Evolutionary conservation across 495 filamentous ascomycete species (phyloP).

Genomic region (Chaetomium tenue): DNA sequence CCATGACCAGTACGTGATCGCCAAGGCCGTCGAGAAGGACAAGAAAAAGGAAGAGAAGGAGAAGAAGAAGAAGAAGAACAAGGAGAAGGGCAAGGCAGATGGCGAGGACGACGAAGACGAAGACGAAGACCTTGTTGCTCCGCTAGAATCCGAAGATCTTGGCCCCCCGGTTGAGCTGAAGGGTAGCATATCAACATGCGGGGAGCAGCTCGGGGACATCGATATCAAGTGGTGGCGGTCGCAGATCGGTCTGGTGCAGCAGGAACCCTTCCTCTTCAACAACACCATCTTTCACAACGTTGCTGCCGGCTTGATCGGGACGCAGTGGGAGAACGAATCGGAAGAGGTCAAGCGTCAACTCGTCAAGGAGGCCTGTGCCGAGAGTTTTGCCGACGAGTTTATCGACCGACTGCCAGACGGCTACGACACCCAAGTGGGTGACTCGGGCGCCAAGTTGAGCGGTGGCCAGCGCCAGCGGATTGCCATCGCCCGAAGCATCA

Average conservation of each 20-base stretch:
- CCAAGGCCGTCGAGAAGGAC: conserved; percentile 48
- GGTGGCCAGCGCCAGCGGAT: conserved; percentile 65
- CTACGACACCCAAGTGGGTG: conserved; percentile 58
- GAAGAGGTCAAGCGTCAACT: conserved; percentile 54
- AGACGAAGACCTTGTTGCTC: conserved; percentile 31
- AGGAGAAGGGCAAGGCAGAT: conserved; percentile 12
- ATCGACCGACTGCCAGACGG: conserved; percentile 59
- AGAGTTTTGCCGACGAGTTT: conserved; percentile 59
- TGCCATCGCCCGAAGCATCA: conserved; percentile 66
- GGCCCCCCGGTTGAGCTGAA: conserved; percentile 45
- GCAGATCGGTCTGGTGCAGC: conserved; percentile 67
- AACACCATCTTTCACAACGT: conserved; percentile 67
- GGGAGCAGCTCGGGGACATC: conserved; percentile 53
- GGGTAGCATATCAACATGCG: conserved; percentile 55
- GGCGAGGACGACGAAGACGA: conserved; percentile 26
- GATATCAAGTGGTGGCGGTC: conserved; percentile 65
- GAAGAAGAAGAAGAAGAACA: conserved; percentile 36
- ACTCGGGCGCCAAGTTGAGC: conserved; percentile 50
- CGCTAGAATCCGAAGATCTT: conserved; percentile 32
- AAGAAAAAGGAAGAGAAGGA: conserved; percentile 42
- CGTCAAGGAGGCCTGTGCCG: conserved; percentile 57
- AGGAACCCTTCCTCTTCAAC: conserved; percentile 75
- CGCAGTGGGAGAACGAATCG: conserved; percentile 51
- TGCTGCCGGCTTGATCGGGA: conserved; percentile 58
- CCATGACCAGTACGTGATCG: conserved; percentile 48